Percentiles rank a stretch among this genome's conserved stretches.
Evolutionary conservation across 2,329 filamentous ascomycete genomes (phyloP).

Genomic region (Penicillium paneum): DNA sequence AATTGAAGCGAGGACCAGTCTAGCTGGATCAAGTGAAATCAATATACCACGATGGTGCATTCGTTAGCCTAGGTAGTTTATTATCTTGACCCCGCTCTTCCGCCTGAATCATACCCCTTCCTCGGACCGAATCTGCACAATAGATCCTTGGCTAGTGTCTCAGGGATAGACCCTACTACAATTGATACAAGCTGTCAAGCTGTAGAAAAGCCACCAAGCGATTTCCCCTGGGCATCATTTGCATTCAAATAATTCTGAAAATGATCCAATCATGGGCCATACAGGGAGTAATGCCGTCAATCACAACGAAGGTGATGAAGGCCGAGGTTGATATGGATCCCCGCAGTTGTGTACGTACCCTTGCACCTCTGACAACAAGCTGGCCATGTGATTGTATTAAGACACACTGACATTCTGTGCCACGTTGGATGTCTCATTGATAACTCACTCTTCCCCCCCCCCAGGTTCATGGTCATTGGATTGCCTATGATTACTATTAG

Average conservation of each 20-base stretch:
- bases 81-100: no score
- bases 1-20: no score
- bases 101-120: no score
- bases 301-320: not conserved
- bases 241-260: not conserved
- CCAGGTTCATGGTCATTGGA: not conserved
- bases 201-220: not conserved
- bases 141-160: not conserved
- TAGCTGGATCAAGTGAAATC: no score
- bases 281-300: not conserved
- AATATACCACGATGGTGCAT: no score
- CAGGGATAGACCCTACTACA: not conserved
- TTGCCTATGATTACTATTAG: not conserved
- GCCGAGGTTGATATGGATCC: conserved; percentile 11
- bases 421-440: not conserved
- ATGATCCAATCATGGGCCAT: not conserved
- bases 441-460: not conserved
- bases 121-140: no score
- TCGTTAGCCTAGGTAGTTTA: no score
- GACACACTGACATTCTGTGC: not conserved
- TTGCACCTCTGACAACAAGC: not conserved
- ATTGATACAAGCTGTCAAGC: no score
- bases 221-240: not conserved
- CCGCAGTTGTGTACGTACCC: not conserved
- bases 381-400: not conserved